These are phyloP conservation scores for Penicillium carneum DNA, from an alignment of 2,329 filamentous ascomycete species.

Conservation along the genomic window DNA sequence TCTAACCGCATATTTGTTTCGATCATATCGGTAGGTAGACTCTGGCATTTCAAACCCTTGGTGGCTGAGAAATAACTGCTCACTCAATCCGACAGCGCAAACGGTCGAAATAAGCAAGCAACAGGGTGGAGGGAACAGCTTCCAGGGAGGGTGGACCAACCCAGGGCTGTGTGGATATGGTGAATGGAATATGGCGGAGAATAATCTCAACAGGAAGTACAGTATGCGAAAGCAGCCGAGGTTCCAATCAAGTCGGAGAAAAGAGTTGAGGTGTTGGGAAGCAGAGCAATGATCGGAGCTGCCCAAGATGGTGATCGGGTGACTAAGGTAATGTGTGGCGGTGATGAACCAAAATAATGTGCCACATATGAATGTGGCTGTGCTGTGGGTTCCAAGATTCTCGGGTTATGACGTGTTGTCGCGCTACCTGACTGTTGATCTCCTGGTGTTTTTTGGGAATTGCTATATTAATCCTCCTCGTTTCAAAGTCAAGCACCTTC, in stretches of 20 bases:
- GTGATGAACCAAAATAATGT: slow-evolving; percentile 14
- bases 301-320: slow-evolving; percentile 32
- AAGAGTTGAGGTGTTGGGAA: slow-evolving; percentile 17
- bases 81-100: slow-evolving; percentile 33
- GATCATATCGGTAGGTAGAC: slow-evolving; percentile 70
- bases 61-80: slow-evolving; percentile 34
- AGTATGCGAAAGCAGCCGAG: background rate
- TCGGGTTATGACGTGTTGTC: slow-evolving; percentile 36
- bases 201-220: slow-evolving; percentile 5
- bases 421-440: slow-evolving; percentile 6
- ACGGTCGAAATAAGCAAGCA: slow-evolving; percentile 29
- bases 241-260: slow-evolving; percentile 5
- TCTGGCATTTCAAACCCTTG: slow-evolving; percentile 65
- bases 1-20: slow-evolving; percentile 82
- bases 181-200: slow-evolving; percentile 14
- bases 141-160: slow-evolving; percentile 34
- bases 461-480: slow-evolving; percentile 18
- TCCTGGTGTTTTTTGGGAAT: slow-evolving; percentile 3
- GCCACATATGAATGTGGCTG: slow-evolving; percentile 30
- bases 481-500: slow-evolving; percentile 1
- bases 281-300: slow-evolving; percentile 22
- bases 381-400: slow-evolving; percentile 29
- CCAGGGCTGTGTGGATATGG: slow-evolving; percentile 17
- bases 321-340: slow-evolving; percentile 29
- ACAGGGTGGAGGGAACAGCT: slow-evolving; percentile 34